These are phyloP conservation scores for Candida dubliniensis DNA, from an alignment of 1,139 yeast genomes.

Conservation along the genomic window DNA sequence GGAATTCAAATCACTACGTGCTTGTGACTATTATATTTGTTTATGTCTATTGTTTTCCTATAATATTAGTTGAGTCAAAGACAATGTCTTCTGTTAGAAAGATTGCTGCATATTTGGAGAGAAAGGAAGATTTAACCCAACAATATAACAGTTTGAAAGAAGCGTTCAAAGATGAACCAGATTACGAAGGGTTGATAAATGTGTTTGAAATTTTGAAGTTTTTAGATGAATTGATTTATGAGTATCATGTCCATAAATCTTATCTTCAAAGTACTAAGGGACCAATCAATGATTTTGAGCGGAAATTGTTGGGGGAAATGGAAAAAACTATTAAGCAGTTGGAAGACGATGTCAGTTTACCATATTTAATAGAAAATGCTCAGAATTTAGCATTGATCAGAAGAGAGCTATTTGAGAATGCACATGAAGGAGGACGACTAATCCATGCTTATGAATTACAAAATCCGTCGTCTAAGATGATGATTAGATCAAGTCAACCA, in stretches of 20 bases:
- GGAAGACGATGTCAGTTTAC: conserved; percentile 25
- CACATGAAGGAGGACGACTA: conserved; percentile 32
- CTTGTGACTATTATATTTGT: too few relatives aligned
- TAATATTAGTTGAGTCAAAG: too few relatives aligned
- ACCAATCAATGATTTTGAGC: conserved; percentile 10
- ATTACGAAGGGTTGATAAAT: conserved; percentile 13
- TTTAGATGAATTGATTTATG: conserved; percentile 26
- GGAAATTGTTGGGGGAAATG: conserved; percentile 5
- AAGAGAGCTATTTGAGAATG: conserved; percentile 31
- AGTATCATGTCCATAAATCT: conserved; percentile 21
- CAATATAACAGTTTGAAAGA: conserved; percentile 19
- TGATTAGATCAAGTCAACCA: too few relatives aligned
- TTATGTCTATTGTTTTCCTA: too few relatives aligned
- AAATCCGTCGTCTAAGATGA: neutral
- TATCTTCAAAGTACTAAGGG: conserved; percentile 15
- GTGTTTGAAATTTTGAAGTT: conserved; percentile 20
- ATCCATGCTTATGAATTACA: conserved; percentile 9
- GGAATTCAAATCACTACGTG: too few relatives aligned
- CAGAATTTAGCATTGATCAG: conserved; percentile 28
- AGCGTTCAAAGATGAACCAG: conserved; percentile 14
- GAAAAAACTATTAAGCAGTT: conserved; percentile 16
- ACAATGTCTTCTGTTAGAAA: conserved; percentile 16
- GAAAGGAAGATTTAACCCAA: conserved; percentile 17
- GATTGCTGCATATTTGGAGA: conserved; percentile 21
- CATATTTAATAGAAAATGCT: conserved; percentile 21